Conservation (phyloP, 371 early-diverging fungal genomes). For the Rhizopus arrhizus region DNA sequence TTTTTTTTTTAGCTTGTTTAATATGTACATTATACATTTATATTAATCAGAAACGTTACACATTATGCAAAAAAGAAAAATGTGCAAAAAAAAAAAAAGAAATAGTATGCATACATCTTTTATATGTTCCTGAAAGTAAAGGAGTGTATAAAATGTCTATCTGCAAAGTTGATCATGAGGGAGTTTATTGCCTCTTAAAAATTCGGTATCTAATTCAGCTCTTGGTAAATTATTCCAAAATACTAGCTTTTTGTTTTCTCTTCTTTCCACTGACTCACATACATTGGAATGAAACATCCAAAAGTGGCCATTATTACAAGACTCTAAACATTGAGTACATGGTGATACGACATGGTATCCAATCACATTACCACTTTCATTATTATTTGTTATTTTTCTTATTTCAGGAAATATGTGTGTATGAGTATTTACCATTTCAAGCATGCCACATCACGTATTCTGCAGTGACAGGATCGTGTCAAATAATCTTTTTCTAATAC, state of each 20-base stretch:
- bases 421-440: constrained; percentile 73
- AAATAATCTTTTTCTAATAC: constrained; percentile 88
- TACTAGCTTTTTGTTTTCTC: constrained; percentile 40
- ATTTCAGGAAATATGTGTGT: not conserved
- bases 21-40: constrained; percentile 1
- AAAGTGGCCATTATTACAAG: constrained; percentile 96
- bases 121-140: not conserved
- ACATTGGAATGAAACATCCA: constrained; percentile 96
- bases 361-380: constrained; percentile 82
- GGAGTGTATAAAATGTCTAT: constrained; percentile 10
- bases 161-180: constrained; percentile 31
- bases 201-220: constrained; percentile 50
- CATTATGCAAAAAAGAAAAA: not conserved
- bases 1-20: not conserved
- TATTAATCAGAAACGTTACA: not conserved
- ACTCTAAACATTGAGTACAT: constrained; percentile 86
- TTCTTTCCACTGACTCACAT: constrained; percentile 60
- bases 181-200: constrained; percentile 24
- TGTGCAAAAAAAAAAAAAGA: not conserved
- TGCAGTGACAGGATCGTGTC: constrained; percentile 90
- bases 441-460: constrained; percentile 94
- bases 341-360: constrained; percentile 97
- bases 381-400: not conserved
- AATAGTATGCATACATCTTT: not conserved
- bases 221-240: constrained; percentile 57